phyloP scores from a whole-genome alignment of 805 yeast species.

The Lipomyces chichibuensis region DNA sequence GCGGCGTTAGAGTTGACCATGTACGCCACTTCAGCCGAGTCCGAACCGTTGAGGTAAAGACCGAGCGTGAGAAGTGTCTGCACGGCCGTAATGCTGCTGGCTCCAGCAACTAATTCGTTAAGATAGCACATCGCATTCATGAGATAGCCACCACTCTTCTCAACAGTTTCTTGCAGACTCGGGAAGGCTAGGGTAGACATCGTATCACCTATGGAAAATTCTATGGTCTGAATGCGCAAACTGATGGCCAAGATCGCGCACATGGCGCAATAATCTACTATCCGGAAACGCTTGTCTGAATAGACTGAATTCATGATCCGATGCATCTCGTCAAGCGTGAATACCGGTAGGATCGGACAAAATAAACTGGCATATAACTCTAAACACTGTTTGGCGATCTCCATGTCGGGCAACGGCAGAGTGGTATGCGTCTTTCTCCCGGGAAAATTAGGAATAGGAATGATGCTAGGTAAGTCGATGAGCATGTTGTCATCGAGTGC shows the following conservation, averaged over 20 bases:
- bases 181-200: background rate
- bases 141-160: conserved; percentile 16
- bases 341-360: conserved; percentile 12
- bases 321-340: conserved; percentile 18
- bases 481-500: background rate
- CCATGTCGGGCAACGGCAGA: conserved; percentile 9
- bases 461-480: background rate
- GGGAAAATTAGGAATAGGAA: background rate
- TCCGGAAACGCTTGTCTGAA: conserved; percentile 4
- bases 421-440: background rate
- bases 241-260: conserved; percentile 29
- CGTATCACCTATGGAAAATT: background rate
- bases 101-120: conserved; percentile 16
- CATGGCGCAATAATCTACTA: conserved; percentile 24
- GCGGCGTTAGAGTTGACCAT: conserved; percentile 26
- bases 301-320: conserved; percentile 19
- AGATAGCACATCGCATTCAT: conserved; percentile 25
- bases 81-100: conserved; percentile 27
- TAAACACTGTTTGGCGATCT: background rate
- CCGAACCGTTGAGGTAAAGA: conserved; percentile 27
- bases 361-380: background rate
- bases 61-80: conserved; percentile 26
- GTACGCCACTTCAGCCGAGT: conserved; percentile 24
- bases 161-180: conserved; percentile 7
- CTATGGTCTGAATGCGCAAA: conserved; percentile 10